A percentile compares a stretch with the other conserved stretches of the same genome.
Conservation (phyloP, 148 eudicot genomes). For the Selenicereus undatus region DNA sequence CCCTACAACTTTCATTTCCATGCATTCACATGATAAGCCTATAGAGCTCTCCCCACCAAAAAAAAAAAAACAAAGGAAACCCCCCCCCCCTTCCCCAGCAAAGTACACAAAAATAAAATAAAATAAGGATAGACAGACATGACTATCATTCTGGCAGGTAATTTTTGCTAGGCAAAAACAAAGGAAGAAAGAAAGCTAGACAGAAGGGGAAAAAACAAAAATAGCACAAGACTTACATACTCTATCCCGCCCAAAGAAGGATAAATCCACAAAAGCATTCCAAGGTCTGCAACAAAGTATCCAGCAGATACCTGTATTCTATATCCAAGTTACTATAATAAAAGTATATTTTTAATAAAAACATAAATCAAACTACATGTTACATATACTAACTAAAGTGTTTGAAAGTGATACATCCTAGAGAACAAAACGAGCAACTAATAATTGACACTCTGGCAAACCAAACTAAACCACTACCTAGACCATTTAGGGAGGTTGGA, state of each 20-base stretch:
- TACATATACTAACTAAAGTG: neutral
- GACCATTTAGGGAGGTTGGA: neutral
- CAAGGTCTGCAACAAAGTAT: constrained; percentile 90
- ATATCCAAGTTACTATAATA: constrained; percentile 28
- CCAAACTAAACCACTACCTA: neutral
- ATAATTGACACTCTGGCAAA: too few species aligned
- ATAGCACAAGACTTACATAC: constrained; percentile 68
- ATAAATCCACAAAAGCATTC: constrained; percentile 84
- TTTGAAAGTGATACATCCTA: neutral
- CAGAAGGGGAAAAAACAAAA: neutral
- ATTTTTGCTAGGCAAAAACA: neutral
- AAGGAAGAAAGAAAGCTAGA: neutral
- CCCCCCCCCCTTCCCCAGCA: too few species aligned
- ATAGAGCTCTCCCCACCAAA: too few species aligned
- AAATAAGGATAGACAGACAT: neutral
- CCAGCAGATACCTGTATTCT: constrained; percentile 86
- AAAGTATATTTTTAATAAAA: neutral
- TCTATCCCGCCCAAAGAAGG: constrained; percentile 95
- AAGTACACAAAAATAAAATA: neutral
- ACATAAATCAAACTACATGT: neutral
- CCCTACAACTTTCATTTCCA: too few species aligned
- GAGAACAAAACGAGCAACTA: neutral
- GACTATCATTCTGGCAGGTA: too few species aligned
- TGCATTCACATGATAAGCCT: too few species aligned
- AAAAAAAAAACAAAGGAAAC: too few species aligned